These are phyloP conservation scores for Flaveria robusta DNA, from an alignment of 129 eudicot species.

Conservation along the genomic window DNA sequence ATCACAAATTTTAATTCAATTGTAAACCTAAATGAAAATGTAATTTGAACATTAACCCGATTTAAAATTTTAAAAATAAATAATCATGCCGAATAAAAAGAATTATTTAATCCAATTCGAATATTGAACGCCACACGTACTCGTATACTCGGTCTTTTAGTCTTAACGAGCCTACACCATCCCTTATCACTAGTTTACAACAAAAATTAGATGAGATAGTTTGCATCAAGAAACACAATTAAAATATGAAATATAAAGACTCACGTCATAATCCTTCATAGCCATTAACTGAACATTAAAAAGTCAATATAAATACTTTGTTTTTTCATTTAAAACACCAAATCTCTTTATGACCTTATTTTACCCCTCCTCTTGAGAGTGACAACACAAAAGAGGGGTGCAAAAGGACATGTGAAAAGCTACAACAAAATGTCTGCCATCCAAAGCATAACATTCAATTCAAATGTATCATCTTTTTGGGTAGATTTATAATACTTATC, in stretches of 20 bases:
- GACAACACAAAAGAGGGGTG: conserved; percentile 29
- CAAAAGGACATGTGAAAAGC: conserved; percentile 36
- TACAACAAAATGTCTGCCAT: conserved; percentile 23
- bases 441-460: conserved; percentile 21
- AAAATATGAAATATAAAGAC: neutral
- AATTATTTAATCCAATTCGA: too few relatives aligned
- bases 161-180: too few relatives aligned
- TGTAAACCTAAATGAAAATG: too few relatives aligned
- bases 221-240: neutral
- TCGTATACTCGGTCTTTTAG: too few relatives aligned
- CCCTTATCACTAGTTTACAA: neutral
- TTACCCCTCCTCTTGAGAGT: conserved; percentile 20
- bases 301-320: conserved; percentile 32
- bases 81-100: too few relatives aligned
- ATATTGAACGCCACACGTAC: too few relatives aligned
- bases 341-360: conserved; percentile 20
- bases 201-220: neutral
- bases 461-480: conserved; percentile 15
- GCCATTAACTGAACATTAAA: conserved; percentile 4
- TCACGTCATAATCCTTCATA: neutral
- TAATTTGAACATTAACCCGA: too few relatives aligned
- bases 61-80: too few relatives aligned
- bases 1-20: too few relatives aligned
- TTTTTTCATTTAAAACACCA: conserved; percentile 27
- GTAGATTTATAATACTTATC: neutral